phyloP scores from a whole-genome alignment of 345 rosid genomes.

The Dovyalis caffra region DNA sequence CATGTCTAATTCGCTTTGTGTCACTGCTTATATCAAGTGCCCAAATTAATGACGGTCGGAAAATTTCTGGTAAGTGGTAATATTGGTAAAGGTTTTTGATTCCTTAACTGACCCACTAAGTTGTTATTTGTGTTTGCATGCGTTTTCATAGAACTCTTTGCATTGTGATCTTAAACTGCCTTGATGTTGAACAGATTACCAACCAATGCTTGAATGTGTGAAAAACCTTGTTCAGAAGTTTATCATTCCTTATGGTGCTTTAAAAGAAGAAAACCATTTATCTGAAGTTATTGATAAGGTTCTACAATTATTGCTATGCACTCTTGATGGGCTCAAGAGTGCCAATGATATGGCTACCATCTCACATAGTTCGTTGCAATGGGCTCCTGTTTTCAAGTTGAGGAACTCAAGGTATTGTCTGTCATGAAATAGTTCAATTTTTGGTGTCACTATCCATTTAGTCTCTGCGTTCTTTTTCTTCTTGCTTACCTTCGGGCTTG shows the following conservation, averaged over 20 bases:
- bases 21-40: slow-evolving; percentile 52
- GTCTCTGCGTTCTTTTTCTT: slow-evolving; percentile 16
- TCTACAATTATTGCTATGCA: slow-evolving; percentile 58
- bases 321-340: slow-evolving; percentile 48
- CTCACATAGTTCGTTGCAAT: slow-evolving; percentile 40
- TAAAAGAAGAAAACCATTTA: slow-evolving; percentile 36
- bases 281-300: slow-evolving; percentile 54
- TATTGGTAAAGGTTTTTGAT: slow-evolving; percentile 11
- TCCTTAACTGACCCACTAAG: slow-evolving; percentile 10
- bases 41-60: slow-evolving; percentile 40
- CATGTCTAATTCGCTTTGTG: slow-evolving; percentile 52
- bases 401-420: slow-evolving; percentile 54
- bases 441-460: slow-evolving; percentile 1
- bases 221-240: slow-evolving; percentile 42
- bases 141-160: neutral
- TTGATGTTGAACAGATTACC: slow-evolving; percentile 52
- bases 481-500: slow-evolving; percentile 3
- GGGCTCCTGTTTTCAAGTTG: slow-evolving; percentile 70
- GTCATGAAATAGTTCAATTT: slow-evolving; percentile 1
- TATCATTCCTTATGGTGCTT: slow-evolving; percentile 33
- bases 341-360: slow-evolving; percentile 40
- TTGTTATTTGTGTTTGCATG: slow-evolving; percentile 8
- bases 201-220: slow-evolving; percentile 45
- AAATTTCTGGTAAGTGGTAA: slow-evolving; percentile 53
- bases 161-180: slow-evolving; percentile 6